Evolutionary conservation across 2,329 filamentous ascomycete species (phyloP).

Genomic region (Fonsecaea nubica): DNA sequence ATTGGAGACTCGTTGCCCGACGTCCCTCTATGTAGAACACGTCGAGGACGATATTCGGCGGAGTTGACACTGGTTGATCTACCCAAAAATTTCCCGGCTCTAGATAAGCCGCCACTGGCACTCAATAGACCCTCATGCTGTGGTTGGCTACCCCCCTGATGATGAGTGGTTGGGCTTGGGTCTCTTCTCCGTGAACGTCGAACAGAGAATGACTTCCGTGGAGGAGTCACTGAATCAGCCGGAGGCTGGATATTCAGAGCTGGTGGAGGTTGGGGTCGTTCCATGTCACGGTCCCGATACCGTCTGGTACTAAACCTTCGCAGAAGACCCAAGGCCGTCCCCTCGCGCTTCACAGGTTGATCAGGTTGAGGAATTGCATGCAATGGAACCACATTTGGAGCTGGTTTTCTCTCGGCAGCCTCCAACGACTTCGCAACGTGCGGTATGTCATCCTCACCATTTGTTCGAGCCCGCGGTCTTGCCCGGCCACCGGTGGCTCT

Average conservation of each 20-base stretch:
- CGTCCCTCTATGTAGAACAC: constrained; percentile 62
- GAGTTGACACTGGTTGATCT: constrained; percentile 92
- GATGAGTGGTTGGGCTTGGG: constrained; percentile 59
- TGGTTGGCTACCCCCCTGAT: constrained; percentile 66
- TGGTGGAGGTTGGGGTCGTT: constrained; percentile 71
- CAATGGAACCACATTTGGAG: constrained; percentile 42
- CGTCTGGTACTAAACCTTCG: constrained; percentile 88
- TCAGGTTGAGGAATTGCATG: constrained; percentile 54
- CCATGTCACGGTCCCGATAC: constrained; percentile 66
- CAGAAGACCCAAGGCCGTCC: constrained; percentile 80
- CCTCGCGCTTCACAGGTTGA: constrained; percentile 78
- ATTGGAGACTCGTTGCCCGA: constrained; percentile 61
- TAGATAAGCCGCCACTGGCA: constrained; percentile 59
- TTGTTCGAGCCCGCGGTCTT: constrained; percentile 84
- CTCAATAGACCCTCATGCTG: constrained; percentile 80
- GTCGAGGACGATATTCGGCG: constrained; percentile 73
- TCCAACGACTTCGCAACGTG: constrained; percentile 74
- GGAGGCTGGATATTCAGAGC: constrained; percentile 82
- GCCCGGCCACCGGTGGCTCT: constrained; percentile 83
- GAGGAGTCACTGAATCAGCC: constrained; percentile 66
- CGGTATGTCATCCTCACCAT: constrained; percentile 88
- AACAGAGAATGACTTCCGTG: constrained; percentile 89
- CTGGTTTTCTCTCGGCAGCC: constrained; percentile 52
- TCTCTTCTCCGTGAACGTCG: constrained; percentile 65
- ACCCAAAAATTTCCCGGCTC: constrained; percentile 73